phyloP scores from a whole-genome alignment of 2,329 filamentous ascomycete species.

The Trichoderma sp. region DNA sequence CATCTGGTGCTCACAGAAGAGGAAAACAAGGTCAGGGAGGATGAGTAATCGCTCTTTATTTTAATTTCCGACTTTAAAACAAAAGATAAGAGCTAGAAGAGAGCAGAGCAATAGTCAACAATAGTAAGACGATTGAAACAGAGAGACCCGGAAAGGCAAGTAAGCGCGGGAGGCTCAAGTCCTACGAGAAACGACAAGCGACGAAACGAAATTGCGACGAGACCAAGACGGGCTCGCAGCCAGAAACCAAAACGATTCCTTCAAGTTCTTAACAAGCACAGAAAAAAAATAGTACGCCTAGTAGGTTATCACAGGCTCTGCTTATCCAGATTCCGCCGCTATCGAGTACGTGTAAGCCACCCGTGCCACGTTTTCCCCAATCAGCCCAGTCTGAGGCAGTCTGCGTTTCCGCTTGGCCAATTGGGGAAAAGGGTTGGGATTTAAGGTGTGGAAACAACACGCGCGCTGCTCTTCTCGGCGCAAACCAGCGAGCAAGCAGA shows the following conservation, averaged over 20 bases:
- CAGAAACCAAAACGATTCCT: neutral
- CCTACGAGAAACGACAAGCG: neutral
- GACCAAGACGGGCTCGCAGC: neutral
- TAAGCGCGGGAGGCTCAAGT: neutral
- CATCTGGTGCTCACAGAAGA: neutral
- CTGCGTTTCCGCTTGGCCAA: constrained; percentile 5
- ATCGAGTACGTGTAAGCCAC: constrained; percentile 10
- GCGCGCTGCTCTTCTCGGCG: neutral
- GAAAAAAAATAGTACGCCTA: neutral
- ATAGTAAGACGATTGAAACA: neutral
- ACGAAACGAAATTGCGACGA: neutral
- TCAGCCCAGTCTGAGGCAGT: neutral
- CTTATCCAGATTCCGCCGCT: constrained; percentile 5
- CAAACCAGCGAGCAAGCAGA: neutral
- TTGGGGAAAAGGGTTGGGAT: neutral
- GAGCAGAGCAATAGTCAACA: neutral
- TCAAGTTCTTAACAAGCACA: neutral
- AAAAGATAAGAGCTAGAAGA: neutral
- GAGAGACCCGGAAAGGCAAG: neutral
- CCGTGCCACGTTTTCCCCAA: neutral
- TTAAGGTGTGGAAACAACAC: neutral
- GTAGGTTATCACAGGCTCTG: neutral
- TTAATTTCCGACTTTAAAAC: neutral
- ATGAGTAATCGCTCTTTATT: neutral
- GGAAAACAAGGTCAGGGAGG: neutral